These are phyloP conservation scores for Austropuccinia psidii DNA, from an alignment of 1,284 basidiomycete species.

Conservation along the genomic window DNA sequence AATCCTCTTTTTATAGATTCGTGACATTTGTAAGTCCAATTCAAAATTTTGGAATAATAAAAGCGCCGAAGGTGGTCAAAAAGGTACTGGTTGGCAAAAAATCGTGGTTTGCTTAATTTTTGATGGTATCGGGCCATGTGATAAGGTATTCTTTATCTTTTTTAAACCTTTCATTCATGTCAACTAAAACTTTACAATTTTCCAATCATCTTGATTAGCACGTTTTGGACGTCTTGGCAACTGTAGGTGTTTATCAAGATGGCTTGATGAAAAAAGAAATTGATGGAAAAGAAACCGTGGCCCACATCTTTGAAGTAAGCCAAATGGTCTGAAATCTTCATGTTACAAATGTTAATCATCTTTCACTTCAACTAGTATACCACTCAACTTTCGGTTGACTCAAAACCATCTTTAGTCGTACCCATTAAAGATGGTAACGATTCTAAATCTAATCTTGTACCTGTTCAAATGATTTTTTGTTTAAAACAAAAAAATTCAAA, in stretches of 20 bases:
- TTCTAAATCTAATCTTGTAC: constrained; percentile 71
- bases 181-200: background rate
- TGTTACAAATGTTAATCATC: too few relatives aligned
- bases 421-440: constrained; percentile 60
- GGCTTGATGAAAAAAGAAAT: constrained; percentile 88
- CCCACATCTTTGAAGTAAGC: constrained; percentile 67
- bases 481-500: constrained; percentile 78
- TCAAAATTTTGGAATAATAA: constrained; percentile 80
- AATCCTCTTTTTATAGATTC: constrained; percentile 95
- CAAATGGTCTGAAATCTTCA: background rate
- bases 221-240: constrained; percentile 60
- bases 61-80: constrained; percentile 72
- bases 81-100: constrained; percentile 69
- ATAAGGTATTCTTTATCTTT: constrained; percentile 77
- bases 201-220: constrained; percentile 65
- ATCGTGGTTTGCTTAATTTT: constrained; percentile 83
- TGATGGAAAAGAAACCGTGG: constrained; percentile 86
- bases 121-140: constrained; percentile 91
- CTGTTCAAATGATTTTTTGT: constrained; percentile 92
- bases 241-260: constrained; percentile 51
- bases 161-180: constrained; percentile 45
- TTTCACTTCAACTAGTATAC: constrained; percentile 67
- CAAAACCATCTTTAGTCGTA: constrained; percentile 77
- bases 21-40: constrained; percentile 95
- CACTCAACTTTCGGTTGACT: constrained; percentile 61